A percentile compares a stretch with the other conserved stretches of the same genome.
phyloP scores from a whole-genome alignment of 192 early-diverging fungal genomes.

The Mortierella claussenii region DNA sequence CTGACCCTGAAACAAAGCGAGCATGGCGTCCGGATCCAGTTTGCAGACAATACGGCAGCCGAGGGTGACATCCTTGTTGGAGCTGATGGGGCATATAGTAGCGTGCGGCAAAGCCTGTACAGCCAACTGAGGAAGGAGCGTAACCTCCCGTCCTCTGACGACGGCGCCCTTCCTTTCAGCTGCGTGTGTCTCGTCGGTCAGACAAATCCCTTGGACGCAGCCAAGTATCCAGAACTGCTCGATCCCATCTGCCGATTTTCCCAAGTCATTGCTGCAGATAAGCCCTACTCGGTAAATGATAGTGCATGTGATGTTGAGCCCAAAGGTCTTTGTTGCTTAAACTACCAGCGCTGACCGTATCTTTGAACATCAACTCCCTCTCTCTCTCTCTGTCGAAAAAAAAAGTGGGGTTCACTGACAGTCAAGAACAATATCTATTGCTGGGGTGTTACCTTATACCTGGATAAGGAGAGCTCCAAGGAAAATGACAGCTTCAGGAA shows the following conservation, averaged over 20 bases:
- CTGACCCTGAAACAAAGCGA: conserved; percentile 9
- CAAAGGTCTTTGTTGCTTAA: not conserved
- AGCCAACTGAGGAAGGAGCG: not conserved
- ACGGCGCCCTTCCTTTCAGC: not conserved
- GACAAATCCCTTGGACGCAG: not conserved
- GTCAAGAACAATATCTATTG: conserved; percentile 1
- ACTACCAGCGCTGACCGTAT: too few species aligned
- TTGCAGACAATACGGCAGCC: not conserved
- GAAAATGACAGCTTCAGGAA: not conserved
- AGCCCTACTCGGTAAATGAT: conserved; percentile 7
- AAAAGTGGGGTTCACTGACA: conserved; percentile 9
- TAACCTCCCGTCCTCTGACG: conserved; percentile 1
- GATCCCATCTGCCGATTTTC: not conserved
- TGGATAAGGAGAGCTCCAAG: not conserved
- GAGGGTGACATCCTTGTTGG: conserved; percentile 27
- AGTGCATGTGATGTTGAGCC: not conserved
- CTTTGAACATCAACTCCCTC: too few species aligned
- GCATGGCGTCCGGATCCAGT: not conserved
- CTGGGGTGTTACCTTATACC: conserved; percentile 2
- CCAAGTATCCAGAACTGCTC: not conserved
- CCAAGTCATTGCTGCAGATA: not conserved
- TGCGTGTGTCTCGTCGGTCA: conserved; percentile 13
- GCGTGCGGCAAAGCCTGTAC: conserved; percentile 16
- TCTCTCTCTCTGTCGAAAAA: too few species aligned
- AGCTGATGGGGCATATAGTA: conserved; percentile 16